Conservation (phyloP, 1,284 basidiomycete species). For the Pseudomicrostroma phylloplanum region DNA sequence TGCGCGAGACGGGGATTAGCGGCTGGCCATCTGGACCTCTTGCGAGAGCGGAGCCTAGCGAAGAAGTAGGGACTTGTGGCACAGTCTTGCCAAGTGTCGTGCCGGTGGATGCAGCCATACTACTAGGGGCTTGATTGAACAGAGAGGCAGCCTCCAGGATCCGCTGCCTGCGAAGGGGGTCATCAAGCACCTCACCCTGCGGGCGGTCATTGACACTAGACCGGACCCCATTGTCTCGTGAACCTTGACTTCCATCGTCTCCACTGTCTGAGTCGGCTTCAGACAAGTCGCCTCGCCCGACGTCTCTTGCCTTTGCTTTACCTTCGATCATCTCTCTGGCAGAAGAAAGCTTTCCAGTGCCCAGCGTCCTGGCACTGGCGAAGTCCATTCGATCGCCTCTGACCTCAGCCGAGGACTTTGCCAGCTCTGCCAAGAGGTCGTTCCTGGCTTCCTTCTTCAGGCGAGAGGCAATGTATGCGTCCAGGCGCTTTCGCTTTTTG, state of each 20-base stretch:
- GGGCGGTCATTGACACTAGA: not conserved
- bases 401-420: conserved; percentile 38
- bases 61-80: conserved; percentile 5
- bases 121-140: conserved; percentile 14
- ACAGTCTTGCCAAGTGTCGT: too few relatives aligned
- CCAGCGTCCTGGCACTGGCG: conserved; percentile 42
- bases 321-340: conserved; percentile 36
- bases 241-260: conserved; percentile 14
- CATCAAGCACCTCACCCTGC: conserved; percentile 14
- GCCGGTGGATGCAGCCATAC: conserved; percentile 10
- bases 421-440: conserved; percentile 43
- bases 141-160: conserved; percentile 27
- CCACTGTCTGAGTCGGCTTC: conserved; percentile 19
- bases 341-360: conserved; percentile 37
- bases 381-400: conserved; percentile 31
- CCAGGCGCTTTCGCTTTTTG: conserved; percentile 51
- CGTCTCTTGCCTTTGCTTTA: conserved; percentile 17
- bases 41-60: conserved; percentile 42
- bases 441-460: conserved; percentile 48
- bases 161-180: conserved; percentile 24
- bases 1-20: conserved; percentile 22
- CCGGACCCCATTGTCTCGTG: not conserved
- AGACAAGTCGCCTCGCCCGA: conserved; percentile 21
- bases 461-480: conserved; percentile 49
- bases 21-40: conserved; percentile 36